A percentile compares a stretch with the other conserved stretches of the same genome.
These are phyloP conservation scores for Sanghuangporus sanghuang DNA, from an alignment of 1,284 basidiomycete species.

Conservation along the genomic window DNA sequence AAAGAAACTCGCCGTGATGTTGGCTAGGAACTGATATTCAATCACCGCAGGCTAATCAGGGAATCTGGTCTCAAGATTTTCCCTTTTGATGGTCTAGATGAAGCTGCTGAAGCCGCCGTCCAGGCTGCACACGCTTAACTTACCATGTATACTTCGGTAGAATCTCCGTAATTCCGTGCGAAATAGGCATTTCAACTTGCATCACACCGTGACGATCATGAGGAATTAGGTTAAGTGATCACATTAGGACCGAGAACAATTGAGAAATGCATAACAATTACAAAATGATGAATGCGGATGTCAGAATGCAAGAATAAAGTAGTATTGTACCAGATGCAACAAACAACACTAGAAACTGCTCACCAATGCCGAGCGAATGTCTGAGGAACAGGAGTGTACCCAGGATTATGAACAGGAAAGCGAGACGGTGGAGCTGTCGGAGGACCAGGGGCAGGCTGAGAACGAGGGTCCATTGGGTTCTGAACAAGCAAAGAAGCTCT, in stretches of 20 bases:
- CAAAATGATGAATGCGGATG: conserved; percentile 19
- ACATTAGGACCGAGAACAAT: neutral
- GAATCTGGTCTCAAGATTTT: conserved; percentile 92
- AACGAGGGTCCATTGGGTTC: conserved; percentile 29
- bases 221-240: neutral
- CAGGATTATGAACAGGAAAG: conserved; percentile 26
- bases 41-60: conserved; percentile 70
- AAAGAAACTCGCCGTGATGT: neutral
- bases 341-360: conserved; percentile 8
- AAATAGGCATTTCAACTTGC: neutral
- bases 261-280: conserved; percentile 24
- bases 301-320: conserved; percentile 1
- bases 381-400: conserved; percentile 29
- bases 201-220: neutral
- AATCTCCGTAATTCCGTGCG: neutral
- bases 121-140: conserved; percentile 50
- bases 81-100: conserved; percentile 82
- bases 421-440: conserved; percentile 25
- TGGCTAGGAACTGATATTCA: conserved; percentile 5
- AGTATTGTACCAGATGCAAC: conserved; percentile 19
- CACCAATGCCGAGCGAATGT: conserved; percentile 34
- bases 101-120: conserved; percentile 83
- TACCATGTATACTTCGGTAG: neutral
- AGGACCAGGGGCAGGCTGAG: conserved; percentile 29
- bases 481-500: conserved; percentile 22